These are phyloP conservation scores for Ophiostoma novo-ulmi DNA, from an alignment of 2,329 filamentous ascomycete genomes.

Conservation along the genomic window DNA sequence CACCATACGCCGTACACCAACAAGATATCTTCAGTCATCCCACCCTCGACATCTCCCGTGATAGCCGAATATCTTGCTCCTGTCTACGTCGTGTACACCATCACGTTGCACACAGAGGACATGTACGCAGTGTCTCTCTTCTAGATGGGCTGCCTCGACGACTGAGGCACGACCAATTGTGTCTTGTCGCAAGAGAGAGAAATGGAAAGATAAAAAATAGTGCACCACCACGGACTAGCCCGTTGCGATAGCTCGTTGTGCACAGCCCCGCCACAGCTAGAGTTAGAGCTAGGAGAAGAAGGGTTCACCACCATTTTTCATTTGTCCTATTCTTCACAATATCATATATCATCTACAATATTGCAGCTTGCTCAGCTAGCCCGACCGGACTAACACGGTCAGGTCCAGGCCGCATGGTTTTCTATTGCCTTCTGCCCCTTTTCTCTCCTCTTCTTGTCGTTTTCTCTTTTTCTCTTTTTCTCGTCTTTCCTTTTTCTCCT, in stretches of 20 bases:
- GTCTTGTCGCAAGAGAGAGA: background rate
- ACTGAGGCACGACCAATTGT: background rate
- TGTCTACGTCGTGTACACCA: background rate
- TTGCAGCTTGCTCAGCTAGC: background rate
- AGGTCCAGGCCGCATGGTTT: background rate
- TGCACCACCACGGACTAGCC: background rate
- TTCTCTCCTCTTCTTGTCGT: background rate
- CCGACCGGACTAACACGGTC: background rate
- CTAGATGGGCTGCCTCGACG: background rate
- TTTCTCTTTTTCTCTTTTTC: background rate
- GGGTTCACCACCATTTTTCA: background rate
- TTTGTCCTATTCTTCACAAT: background rate
- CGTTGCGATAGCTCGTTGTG: constrained; percentile 1
- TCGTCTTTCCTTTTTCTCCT: background rate
- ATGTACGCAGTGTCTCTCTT: background rate
- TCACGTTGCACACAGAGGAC: background rate
- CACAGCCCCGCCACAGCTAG: constrained; percentile 1
- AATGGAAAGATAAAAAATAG: background rate
- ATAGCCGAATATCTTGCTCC: background rate
- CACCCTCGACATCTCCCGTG: background rate
- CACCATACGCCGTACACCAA: background rate
- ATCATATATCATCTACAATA: background rate
- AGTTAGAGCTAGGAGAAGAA: background rate
- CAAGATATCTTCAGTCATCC: background rate
- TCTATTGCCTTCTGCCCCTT: constrained; percentile 9